Percentiles rank a stretch among this genome's conserved stretches.
Evolutionary conservation across 2,329 filamentous ascomycete species (phyloP).

Genomic region (Teratosphaeria zuluensis): DNA sequence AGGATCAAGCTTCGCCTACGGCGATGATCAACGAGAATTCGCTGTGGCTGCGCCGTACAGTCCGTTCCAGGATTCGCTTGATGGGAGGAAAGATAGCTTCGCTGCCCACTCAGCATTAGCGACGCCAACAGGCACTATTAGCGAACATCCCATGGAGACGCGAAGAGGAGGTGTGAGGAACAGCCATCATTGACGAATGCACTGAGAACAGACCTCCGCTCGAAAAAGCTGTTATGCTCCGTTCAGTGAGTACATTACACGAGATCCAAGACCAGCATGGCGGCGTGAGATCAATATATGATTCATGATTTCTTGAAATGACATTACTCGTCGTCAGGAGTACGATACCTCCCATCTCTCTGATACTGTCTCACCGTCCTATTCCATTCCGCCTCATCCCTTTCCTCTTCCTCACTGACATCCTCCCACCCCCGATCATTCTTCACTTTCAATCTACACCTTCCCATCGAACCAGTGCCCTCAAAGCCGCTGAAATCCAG

Average conservation of each 20-base stretch:
- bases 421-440: conserved; percentile 18
- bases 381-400: conserved; percentile 18
- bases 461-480: conserved; percentile 30
- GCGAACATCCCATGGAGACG: conserved; percentile 23
- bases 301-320: background rate
- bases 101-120: conserved; percentile 4
- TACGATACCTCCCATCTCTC: conserved; percentile 17
- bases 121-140: conserved; percentile 13
- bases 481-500: conserved; percentile 31
- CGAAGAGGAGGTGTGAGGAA: conserved; percentile 1
- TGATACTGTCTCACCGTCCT: conserved; percentile 14
- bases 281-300: background rate
- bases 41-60: conserved; percentile 50
- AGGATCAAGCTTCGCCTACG: conserved; percentile 12
- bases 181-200: background rate
- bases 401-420: conserved; percentile 8
- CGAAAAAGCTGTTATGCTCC: background rate
- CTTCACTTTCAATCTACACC: conserved; percentile 33
- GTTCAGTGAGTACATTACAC: background rate
- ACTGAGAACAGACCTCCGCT: background rate
- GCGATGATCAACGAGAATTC: conserved; percentile 34
- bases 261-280: background rate
- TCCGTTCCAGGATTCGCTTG: conserved; percentile 32
- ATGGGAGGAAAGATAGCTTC: conserved; percentile 14
- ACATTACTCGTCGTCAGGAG: background rate